A percentile compares a stretch with the other conserved stretches of the same genome.
phyloP scores from a whole-genome alignment of 108 stramenopile genomes.

The Nannochloropsis gaditana region DNA sequence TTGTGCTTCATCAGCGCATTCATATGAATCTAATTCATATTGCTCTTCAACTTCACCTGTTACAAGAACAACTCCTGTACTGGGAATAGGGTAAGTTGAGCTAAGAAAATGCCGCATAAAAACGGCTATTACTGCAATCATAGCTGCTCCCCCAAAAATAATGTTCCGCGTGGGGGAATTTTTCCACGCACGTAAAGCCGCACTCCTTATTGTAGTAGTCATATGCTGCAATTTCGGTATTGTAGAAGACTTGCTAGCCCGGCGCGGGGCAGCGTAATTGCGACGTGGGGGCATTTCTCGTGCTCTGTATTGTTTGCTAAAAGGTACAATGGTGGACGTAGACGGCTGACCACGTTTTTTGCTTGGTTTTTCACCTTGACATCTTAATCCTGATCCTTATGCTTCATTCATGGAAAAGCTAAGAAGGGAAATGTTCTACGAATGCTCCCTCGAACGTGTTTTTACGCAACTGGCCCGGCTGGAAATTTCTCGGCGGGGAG shows the following conservation, averaged over 20 bases:
- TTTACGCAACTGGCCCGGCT: too few relatives aligned
- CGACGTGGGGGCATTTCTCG: neutral
- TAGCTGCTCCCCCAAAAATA: neutral
- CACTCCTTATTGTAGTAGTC: neutral
- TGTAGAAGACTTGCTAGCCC: neutral
- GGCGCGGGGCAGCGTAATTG: neutral
- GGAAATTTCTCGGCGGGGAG: too few relatives aligned
- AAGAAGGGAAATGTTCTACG: too few relatives aligned
- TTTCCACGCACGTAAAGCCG: neutral
- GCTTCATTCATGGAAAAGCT: too few relatives aligned
- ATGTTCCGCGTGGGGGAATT: neutral
- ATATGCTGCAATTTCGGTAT: neutral
- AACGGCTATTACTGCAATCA: neutral
- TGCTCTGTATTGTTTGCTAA: neutral
- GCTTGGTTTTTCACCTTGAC: too few relatives aligned
- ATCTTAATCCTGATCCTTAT: too few relatives aligned
- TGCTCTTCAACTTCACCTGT: neutral
- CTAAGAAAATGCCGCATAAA: neutral
- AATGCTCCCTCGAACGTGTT: too few relatives aligned
- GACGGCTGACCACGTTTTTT: neutral
- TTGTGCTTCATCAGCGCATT: neutral
- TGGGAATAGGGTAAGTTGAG: neutral
- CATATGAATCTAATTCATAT: neutral
- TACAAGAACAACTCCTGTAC: neutral
- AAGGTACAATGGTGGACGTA: neutral